Base-by-base conservation (phyloP, 2,329 filamentous ascomycete genomes). In the Colletotrichum chrysophilum region DNA sequence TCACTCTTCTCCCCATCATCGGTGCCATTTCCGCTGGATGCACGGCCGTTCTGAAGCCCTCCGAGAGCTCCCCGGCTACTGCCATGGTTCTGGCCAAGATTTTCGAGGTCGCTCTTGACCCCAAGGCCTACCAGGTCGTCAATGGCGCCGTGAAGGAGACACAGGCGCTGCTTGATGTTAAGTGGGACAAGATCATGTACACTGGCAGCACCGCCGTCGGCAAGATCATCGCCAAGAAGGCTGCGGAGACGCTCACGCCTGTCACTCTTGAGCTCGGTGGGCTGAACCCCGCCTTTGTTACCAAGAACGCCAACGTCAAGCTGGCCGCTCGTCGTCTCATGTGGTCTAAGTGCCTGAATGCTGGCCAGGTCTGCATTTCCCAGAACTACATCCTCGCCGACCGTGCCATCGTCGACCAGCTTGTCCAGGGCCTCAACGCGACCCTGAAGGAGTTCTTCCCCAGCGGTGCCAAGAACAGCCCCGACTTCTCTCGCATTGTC, bases 131-230 rank as follows among this genome's bases (percentile, higher is more conserved):
- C 85, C 87, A 88, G 43, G 91, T 95, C 74, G 88, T 98, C 79
- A 97, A 98, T 83, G 97, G 97, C 76, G 93, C 88, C 32, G 86
- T 98, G 24, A 89, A 93, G 5, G 95, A 98, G 88, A 96, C 94
- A 5, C 95, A 94, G 61, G 93, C 92, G 14, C 87, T 98, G 60
- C 90, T 99, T 38, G 92, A 96, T 74, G 92, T 96, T 87, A 96
- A 96, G 84, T 99, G 96, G 94, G 96, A 97, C 87, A 98, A 98
- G 90, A 97, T 99, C 81, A 96, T 97, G 88, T 99, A 98, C 87
- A 99, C 97, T 1, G 97, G 97, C 70, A 93, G 92, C 80, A 90
- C 90, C 68, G 87, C 83, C 32, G 95, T 98, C 21, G 97, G 95
- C 81, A 95, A 93, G 82, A 96, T 98, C 81, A 93, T 98, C 69